Base-by-base conservation (phyloP, 1,139 yeast species). In the Hyphopichia pseudoburtonii region DNA sequence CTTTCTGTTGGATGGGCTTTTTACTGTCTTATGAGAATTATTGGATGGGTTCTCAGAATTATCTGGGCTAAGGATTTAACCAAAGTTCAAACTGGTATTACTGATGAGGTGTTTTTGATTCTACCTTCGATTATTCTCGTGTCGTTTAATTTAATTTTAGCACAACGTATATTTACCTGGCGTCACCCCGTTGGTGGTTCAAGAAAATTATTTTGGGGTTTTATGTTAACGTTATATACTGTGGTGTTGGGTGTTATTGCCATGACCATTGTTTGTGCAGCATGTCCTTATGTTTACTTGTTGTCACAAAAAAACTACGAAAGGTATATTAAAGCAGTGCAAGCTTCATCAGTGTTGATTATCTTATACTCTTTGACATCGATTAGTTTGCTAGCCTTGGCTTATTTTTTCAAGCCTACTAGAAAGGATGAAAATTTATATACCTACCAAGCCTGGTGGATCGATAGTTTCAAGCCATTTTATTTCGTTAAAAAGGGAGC, bases 381-480 rank as follows among this genome's bases (percentile, higher is more conserved):
- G 2, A 54, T 77, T 32, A 36, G 55, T 9, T 68, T 84, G 52
- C 64, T 83, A 36, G 54, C 55, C 0, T 56, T 73, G 29, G 78
- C 90, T 1, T 84, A 66, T 53, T 46, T 75, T 41, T 63, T 78
- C 48, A 74, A 77, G 40, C 82, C 88, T 18, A 78, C 86, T 11
- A 48, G 60, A 33, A 69, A 69, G 43, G 83, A 80, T 52, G 76
- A 72, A 48, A 60, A 64, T 34, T 63, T 80, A 31, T 67, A 73
- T 48, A 80, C 87, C 15, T 78, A 78, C 54, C 92, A 84, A 57
- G 87, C 94, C 27, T 81, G 83, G 74, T 85, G 94, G 94, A 80
- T 85, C 51, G 81, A 81, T 53, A 73, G 80, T 2, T 81, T 82
- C 49, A 54, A 64, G 14, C 71, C 82, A 11, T 60, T 66, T 31